Conservation (phyloP, 768 basidiomycete genomes). For the Xanthoconium purpureum region DNA sequence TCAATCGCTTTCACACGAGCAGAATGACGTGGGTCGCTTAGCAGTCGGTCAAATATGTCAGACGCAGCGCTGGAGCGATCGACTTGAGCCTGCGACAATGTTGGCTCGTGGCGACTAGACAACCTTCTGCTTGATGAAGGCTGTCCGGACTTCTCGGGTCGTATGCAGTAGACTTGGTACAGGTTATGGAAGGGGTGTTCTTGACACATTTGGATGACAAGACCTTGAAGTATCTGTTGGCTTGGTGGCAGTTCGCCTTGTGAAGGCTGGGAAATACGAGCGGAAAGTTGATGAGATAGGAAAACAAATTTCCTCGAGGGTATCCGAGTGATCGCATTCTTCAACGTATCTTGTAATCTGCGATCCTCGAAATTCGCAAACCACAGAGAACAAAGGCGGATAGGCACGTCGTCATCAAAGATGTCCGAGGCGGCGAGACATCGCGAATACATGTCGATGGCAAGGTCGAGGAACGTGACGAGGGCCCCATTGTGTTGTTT, state of each 20-base stretch:
- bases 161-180: constrained; percentile 83
- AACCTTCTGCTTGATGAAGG: constrained; percentile 36
- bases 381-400: constrained; percentile 89
- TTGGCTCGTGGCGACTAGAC: constrained; percentile 42
- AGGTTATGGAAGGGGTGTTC: constrained; percentile 95
- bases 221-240: constrained; percentile 59
- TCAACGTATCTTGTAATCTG: constrained; percentile 42
- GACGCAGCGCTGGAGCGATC: constrained; percentile 66
- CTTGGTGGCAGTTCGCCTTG: constrained; percentile 31
- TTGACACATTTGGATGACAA: constrained; percentile 72
- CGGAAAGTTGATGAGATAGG: constrained; percentile 90
- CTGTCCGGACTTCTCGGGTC: constrained; percentile 33
- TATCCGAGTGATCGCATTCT: constrained; percentile 50
- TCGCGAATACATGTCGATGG: constrained; percentile 83
- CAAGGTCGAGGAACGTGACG: constrained; percentile 63
- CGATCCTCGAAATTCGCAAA: constrained; percentile 76
- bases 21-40: constrained; percentile 37
- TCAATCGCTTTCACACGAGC: constrained; percentile 53
- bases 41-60: constrained; percentile 55
- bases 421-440: constrained; percentile 67
- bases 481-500: constrained; percentile 42
- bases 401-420: constrained; percentile 73
- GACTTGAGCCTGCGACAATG: constrained; percentile 39
- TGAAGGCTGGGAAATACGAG: constrained; percentile 62
- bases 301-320: constrained; percentile 90